These are phyloP conservation scores for Ceratocystis lukuohia DNA, from an alignment of 2,329 filamentous ascomycete genomes.

Conservation along the genomic window DNA sequence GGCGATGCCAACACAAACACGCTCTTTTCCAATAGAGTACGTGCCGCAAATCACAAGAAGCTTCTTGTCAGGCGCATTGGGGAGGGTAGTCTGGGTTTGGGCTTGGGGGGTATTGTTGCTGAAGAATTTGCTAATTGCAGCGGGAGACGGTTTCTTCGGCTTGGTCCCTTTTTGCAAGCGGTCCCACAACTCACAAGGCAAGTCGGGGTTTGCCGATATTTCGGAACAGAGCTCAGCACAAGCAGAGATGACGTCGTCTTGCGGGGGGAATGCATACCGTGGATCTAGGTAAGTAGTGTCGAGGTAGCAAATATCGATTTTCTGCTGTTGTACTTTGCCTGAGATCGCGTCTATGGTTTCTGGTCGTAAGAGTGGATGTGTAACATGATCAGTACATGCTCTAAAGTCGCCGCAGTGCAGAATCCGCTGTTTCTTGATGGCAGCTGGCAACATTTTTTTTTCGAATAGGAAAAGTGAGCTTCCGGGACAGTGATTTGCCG, in stretches of 20 bases:
- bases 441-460: constrained; percentile 52
- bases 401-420: constrained; percentile 94
- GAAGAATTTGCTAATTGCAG: constrained; percentile 42
- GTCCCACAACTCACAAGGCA: constrained; percentile 36
- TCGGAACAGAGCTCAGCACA: constrained; percentile 80
- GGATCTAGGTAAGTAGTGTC: constrained; percentile 96
- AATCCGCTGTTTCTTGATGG: constrained; percentile 58
- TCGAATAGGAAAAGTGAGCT: constrained; percentile 90
- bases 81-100: constrained; percentile 25
- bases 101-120: constrained; percentile 23
- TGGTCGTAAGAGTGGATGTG: constrained; percentile 68
- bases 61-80: constrained; percentile 24
- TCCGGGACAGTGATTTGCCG: constrained; percentile 91
- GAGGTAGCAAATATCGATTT: constrained; percentile 88
- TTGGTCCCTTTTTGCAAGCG: constrained; percentile 21
- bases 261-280: constrained; percentile 84
- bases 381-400: constrained; percentile 71
- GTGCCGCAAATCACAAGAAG: constrained; percentile 87
- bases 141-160: constrained; percentile 25
- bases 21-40: constrained; percentile 95
- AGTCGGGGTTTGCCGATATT: constrained; percentile 50
- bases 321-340: constrained; percentile 64
- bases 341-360: constrained; percentile 56
- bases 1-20: constrained; percentile 86
- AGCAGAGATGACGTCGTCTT: constrained; percentile 73